phyloP scores from a whole-genome alignment of 257 asterid genomes.

The Solanum chilense region DNA sequence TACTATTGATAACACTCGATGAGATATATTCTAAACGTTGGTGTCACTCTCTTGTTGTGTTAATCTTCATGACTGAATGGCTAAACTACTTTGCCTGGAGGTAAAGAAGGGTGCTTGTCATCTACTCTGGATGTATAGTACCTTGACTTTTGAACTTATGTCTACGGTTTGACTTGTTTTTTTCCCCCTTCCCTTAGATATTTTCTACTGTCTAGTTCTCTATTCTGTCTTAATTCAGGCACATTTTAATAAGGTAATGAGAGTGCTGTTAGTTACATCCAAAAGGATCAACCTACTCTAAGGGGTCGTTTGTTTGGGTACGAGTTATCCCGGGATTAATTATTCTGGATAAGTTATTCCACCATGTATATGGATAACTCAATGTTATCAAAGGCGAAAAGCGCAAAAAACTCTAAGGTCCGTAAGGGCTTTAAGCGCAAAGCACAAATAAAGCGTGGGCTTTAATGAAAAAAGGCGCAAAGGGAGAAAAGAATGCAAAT shows the following conservation, averaged over 20 bases:
- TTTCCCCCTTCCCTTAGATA: background rate
- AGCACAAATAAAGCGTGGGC: too few species aligned
- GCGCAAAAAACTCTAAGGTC: too few species aligned
- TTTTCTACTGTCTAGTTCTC: background rate
- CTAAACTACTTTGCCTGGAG: background rate
- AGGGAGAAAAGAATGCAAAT: too few species aligned
- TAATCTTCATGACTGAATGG: background rate
- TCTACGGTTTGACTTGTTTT: background rate
- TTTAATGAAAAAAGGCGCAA: too few species aligned
- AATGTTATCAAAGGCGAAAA: too few species aligned
- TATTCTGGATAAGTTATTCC: too few species aligned
- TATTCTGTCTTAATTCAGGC: background rate
- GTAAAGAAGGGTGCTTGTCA: background rate
- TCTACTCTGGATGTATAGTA: background rate
- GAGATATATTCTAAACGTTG: background rate
- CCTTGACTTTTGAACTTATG: background rate
- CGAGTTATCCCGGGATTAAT: too few species aligned
- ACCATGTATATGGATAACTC: too few species aligned
- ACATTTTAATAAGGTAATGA: background rate
- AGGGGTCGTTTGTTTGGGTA: too few species aligned
- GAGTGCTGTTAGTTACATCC: background rate
- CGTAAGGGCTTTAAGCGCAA: too few species aligned
- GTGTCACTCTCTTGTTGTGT: background rate
- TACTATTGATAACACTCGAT: background rate
- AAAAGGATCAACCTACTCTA: background rate